Evolutionary conservation across 2,329 filamentous ascomycete genomes (phyloP).

Genomic region (Thelonectria olida): DNA sequence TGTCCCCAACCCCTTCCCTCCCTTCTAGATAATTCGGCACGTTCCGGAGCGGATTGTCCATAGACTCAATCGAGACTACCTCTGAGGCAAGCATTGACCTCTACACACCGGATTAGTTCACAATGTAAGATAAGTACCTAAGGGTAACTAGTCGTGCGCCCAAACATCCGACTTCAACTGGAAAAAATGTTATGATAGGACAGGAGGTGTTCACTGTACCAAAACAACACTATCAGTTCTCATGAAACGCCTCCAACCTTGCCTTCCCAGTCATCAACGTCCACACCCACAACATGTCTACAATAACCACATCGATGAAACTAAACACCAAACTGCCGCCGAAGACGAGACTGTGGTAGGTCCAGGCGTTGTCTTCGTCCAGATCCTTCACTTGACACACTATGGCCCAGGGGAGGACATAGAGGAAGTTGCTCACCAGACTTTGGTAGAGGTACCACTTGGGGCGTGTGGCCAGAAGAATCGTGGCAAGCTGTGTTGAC

Average conservation of each 20-base stretch:
- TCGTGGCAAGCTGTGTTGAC: conserved; percentile 70
- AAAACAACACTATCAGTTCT: background rate
- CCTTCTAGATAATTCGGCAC: too few species aligned
- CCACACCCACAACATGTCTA: conserved; percentile 63
- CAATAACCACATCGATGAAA: conserved; percentile 64
- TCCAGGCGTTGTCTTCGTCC: conserved; percentile 68
- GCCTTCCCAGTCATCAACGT: conserved; percentile 55
- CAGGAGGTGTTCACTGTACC: too few species aligned
- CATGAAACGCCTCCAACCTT: conserved; percentile 48
- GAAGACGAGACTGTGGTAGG: conserved; percentile 72
- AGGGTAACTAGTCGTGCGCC: too few species aligned
- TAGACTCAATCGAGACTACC: too few species aligned
- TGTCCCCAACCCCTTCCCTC: too few species aligned
- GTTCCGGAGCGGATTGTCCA: too few species aligned
- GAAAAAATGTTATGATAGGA: too few species aligned
- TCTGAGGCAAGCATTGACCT: too few species aligned
- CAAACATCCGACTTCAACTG: too few species aligned
- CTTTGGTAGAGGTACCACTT: conserved; percentile 76
- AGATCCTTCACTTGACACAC: conserved; percentile 62
- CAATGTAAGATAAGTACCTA: too few species aligned
- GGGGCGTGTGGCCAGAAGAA: conserved; percentile 71
- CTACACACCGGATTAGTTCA: too few species aligned
- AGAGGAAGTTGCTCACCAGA: conserved; percentile 71
- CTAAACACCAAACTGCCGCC: conserved; percentile 75
- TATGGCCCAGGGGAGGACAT: conserved; percentile 77